phyloP scores from a whole-genome alignment of 169 alveolate species.

The Eimeria sp. region DNA sequence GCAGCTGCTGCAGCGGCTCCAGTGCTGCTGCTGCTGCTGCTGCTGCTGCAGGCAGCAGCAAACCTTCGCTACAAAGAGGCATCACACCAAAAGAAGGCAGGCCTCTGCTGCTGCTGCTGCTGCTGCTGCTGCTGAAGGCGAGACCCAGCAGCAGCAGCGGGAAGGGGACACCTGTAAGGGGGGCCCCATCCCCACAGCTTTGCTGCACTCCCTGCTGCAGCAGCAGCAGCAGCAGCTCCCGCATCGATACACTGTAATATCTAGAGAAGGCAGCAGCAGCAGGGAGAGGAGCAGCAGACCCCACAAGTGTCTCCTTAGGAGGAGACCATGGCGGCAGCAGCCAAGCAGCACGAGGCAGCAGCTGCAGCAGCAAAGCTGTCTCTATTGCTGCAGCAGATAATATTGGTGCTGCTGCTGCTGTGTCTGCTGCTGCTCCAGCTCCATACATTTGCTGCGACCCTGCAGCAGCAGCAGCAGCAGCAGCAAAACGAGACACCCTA shows the following conservation, averaged over 20 bases:
- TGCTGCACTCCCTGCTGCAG: conserved; percentile 77
- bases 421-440: conserved; percentile 24
- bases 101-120: conserved; percentile 24
- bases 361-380: conserved; percentile 28
- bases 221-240: conserved; percentile 73
- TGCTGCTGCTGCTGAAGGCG: conserved; percentile 55
- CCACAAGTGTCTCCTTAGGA: conserved; percentile 14
- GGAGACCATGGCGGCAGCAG: conserved; percentile 76
- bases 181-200: conserved; percentile 6
- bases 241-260: conserved; percentile 28
- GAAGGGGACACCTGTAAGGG: conserved; percentile 12
- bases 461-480: neutral
- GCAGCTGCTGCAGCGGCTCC: conserved; percentile 70
- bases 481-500: too few species aligned
- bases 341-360: conserved; percentile 67
- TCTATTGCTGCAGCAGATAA: conserved; percentile 39
- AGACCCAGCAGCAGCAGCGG: conserved; percentile 66
- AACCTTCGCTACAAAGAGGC: conserved; percentile 34
- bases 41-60: conserved; percentile 61
- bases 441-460: conserved; percentile 12
- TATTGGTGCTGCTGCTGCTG: conserved; percentile 51
- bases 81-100: conserved; percentile 12
- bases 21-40: conserved; percentile 53
- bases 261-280: conserved; percentile 42
- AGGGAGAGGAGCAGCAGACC: conserved; percentile 29